phyloP scores from a whole-genome alignment of 306 rosid species.

The Astragalus glycyphyllos region DNA sequence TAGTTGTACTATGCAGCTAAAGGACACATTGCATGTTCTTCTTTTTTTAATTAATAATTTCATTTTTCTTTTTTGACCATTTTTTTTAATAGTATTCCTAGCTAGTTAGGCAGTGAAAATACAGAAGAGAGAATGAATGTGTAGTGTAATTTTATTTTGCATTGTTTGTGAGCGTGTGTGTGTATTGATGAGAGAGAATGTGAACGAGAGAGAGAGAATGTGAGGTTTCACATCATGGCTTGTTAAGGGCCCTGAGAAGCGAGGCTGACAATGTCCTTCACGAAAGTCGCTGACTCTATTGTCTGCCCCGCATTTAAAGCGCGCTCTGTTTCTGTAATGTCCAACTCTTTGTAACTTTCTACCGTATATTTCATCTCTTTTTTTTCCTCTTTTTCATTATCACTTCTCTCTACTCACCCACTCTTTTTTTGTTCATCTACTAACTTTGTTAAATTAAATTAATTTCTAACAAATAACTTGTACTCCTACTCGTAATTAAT shows the following conservation, averaged over 20 bases:
- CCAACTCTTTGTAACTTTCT: constrained; percentile 32
- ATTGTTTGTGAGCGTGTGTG: too few species aligned
- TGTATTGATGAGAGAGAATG: neutral
- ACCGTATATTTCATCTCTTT: neutral
- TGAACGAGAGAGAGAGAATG: neutral
- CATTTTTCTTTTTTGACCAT: too few species aligned
- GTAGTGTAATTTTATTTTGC: too few species aligned
- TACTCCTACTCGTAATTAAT: too few species aligned
- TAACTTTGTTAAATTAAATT: neutral
- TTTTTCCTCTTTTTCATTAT: constrained; percentile 20
- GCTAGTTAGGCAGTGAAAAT: too few species aligned
- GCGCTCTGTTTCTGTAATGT: constrained; percentile 45
- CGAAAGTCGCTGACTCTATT: constrained; percentile 61
- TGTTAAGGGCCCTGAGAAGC: constrained; percentile 47
- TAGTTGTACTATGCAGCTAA: constrained; percentile 41
- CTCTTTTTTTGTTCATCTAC: too few species aligned
- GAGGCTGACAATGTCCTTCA: constrained; percentile 61
- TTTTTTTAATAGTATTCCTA: too few species aligned
- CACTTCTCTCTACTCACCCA: constrained; percentile 4
- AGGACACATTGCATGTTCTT: constrained; percentile 10
- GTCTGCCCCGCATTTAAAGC: constrained; percentile 67
- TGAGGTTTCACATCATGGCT: constrained; percentile 63
- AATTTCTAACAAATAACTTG: too few species aligned
- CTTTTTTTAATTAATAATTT: too few species aligned
- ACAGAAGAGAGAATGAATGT: neutral